Evolutionary conservation across 1,284 basidiomycete genomes (phyloP).

Genomic region (Leccinum pallidistipes): DNA sequence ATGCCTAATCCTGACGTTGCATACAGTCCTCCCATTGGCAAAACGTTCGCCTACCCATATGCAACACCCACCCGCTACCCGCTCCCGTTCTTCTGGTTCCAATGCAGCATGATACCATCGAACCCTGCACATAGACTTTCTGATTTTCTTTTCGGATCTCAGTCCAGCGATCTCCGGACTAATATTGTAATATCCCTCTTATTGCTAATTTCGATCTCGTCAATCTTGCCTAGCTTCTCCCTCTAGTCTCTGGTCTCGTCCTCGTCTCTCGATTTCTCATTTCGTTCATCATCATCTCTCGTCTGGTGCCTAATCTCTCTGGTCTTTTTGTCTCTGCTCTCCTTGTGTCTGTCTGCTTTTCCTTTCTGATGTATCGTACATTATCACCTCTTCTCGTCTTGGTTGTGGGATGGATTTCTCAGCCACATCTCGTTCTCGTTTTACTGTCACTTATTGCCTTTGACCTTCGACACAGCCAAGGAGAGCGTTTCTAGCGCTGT

Average conservation of each 20-base stretch:
- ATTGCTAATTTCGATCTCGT: conserved; percentile 35
- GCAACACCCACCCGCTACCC: conserved; percentile 25
- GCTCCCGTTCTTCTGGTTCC: conserved; percentile 36
- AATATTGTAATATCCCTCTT: conserved; percentile 36
- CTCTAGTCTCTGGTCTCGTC: conserved; percentile 19
- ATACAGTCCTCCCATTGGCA: too few relatives aligned
- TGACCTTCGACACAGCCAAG: too few relatives aligned
- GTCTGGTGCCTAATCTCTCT: conserved; percentile 5
- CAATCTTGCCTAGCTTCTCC: conserved; percentile 16
- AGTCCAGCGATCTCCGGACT: conserved; percentile 27
- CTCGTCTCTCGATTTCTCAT: conserved; percentile 12
- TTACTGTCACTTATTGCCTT: too few relatives aligned
- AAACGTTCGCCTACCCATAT: conserved; percentile 27
- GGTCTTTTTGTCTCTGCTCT: too few relatives aligned
- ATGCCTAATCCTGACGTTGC: too few relatives aligned
- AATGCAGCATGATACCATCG: conserved; percentile 33
- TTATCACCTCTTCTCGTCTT: too few relatives aligned
- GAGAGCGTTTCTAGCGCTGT: too few relatives aligned
- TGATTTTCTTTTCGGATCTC: conserved; percentile 23
- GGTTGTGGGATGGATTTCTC: too few relatives aligned
- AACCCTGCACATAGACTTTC: conserved; percentile 24
- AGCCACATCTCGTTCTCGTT: too few relatives aligned
- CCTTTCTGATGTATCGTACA: too few relatives aligned
- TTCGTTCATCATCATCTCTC: conserved; percentile 13
- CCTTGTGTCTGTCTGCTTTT: too few relatives aligned